These are phyloP conservation scores for Eleusine indica DNA, from an alignment of 176 grass and related monocot genomes.

Conservation along the genomic window DNA sequence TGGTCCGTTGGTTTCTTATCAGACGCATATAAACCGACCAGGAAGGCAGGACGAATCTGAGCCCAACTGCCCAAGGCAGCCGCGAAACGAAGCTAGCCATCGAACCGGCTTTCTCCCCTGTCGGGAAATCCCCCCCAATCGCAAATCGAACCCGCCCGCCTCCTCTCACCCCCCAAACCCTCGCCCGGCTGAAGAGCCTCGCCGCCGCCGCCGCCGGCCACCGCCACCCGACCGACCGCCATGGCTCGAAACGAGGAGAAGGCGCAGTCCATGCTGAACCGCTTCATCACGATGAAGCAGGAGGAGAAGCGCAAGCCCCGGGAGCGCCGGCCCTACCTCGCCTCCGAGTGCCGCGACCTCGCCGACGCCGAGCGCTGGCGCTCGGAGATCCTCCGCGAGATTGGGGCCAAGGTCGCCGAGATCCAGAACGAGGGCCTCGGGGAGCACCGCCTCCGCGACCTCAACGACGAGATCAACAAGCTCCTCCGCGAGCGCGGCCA, in stretches of 20 bases:
- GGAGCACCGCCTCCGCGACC: constrained; percentile 94
- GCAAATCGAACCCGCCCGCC: neutral
- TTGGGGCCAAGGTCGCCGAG: constrained; percentile 91
- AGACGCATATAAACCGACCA: neutral
- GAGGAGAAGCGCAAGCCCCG: constrained; percentile 97
- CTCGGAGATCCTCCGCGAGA: constrained; percentile 93
- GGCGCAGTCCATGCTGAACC: constrained; percentile 95
- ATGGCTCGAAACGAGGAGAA: constrained; percentile 99
- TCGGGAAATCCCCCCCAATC: constrained; percentile 1
- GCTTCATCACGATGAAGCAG: constrained; percentile 98
- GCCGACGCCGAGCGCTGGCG: constrained; percentile 91
- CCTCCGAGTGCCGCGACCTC: constrained; percentile 94
- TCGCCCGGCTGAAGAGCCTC: constrained; percentile 26
- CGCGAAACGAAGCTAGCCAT: neutral
- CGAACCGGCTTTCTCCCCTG: neutral
- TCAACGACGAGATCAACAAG: constrained; percentile 99
- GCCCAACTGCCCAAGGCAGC: neutral
- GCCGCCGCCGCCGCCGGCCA: constrained; percentile 40
- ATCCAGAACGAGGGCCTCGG: constrained; percentile 99
- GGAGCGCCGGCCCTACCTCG: constrained; percentile 92
- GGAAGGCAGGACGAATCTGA: neutral
- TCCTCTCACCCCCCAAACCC: constrained; percentile 26
- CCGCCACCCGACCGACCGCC: neutral
- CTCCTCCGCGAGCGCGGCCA: constrained; percentile 93
- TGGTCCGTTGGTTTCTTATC: neutral